phyloP scores from a whole-genome alignment of 192 early-diverging fungal genomes.

The Rhizophagus clarus region DNA sequence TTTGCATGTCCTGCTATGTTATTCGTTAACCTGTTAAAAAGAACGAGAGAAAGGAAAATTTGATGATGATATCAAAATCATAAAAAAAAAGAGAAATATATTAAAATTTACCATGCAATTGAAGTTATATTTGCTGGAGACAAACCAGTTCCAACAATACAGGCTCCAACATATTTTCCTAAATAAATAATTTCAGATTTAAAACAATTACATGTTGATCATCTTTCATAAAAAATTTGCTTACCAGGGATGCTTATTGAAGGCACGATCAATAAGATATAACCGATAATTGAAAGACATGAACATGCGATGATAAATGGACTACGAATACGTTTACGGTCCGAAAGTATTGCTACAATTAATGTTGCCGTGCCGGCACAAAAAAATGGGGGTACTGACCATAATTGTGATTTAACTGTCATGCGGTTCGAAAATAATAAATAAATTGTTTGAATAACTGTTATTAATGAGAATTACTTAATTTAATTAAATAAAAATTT shows the following conservation, averaged over 20 bases:
- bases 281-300: background rate
- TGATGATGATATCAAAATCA: slow-evolving; percentile 36
- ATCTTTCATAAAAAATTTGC: too few relatives aligned
- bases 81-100: slow-evolving; percentile 41
- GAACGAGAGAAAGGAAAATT: slow-evolving; percentile 30
- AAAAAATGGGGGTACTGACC: slow-evolving; percentile 36
- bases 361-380: slow-evolving; percentile 25
- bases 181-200: background rate
- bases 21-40: slow-evolving; percentile 57
- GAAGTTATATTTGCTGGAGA: slow-evolving; percentile 14
- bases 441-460: background rate
- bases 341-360: slow-evolving; percentile 4
- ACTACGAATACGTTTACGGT: background rate
- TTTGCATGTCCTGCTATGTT: slow-evolving; percentile 74
- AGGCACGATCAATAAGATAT: background rate
- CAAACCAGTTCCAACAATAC: background rate
- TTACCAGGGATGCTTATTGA: background rate
- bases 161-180: slow-evolving; percentile 14
- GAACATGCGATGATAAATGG: background rate
- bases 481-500: background rate
- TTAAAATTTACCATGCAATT: slow-evolving; percentile 52
- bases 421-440: background rate
- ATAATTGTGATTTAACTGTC: slow-evolving; percentile 27
- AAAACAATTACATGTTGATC: too few relatives aligned
- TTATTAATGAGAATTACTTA: background rate